These are phyloP conservation scores for Candida endomychidarum DNA, from an alignment of 805 yeast genomes.

Conservation along the genomic window DNA sequence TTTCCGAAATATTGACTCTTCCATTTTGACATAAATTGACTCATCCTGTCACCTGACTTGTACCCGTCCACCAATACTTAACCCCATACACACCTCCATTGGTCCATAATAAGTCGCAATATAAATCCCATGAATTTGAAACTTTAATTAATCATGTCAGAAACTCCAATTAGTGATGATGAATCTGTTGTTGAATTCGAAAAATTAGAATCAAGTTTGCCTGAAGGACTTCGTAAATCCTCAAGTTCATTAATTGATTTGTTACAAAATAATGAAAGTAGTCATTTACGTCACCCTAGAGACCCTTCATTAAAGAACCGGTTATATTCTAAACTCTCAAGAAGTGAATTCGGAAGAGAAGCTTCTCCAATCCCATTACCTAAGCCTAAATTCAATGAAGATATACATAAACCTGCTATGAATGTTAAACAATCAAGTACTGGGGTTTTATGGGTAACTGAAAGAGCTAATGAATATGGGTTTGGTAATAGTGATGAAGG, in stretches of 20 bases:
- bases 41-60: too few species aligned
- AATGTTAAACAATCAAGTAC: constrained; percentile 59
- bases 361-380: constrained; percentile 53
- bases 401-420: constrained; percentile 55
- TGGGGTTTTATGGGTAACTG: constrained; percentile 66
- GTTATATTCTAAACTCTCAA: constrained; percentile 30
- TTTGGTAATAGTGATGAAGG: constrained; percentile 34
- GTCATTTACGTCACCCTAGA: constrained; percentile 18
- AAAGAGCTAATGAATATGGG: constrained; percentile 58
- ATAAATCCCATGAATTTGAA: too few species aligned
- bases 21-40: too few species aligned
- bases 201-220: constrained; percentile 42
- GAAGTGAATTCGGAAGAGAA: constrained; percentile 35
- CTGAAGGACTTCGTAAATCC: constrained; percentile 37
- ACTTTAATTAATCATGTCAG: constrained; percentile 1
- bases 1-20: too few species aligned
- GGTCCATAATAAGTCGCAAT: too few species aligned
- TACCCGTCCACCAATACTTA: too few species aligned
- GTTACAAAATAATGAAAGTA: constrained; percentile 17
- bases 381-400: constrained; percentile 43
- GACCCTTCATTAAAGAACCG: constrained; percentile 14
- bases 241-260: constrained; percentile 40
- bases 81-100: too few species aligned
- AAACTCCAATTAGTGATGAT: constrained; percentile 11
- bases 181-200: constrained; percentile 33